Conservation (phyloP, 2,329 filamentous ascomycete genomes). For the Ramularia endophylla region DNA sequence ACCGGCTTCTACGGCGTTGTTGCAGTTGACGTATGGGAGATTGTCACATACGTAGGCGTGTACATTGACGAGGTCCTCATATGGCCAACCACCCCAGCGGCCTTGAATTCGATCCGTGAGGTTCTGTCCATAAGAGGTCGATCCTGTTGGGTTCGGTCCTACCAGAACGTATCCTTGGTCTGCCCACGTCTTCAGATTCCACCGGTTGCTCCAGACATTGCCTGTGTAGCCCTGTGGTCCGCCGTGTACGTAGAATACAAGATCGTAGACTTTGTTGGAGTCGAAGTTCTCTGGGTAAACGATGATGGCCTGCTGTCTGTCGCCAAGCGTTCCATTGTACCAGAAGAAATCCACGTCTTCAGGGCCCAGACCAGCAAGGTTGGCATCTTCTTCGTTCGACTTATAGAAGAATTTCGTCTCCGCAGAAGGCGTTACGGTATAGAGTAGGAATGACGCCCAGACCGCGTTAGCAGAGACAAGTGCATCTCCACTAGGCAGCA, state of each 20-base stretch:
- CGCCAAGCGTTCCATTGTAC: constrained; percentile 24
- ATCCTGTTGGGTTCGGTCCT: constrained; percentile 26
- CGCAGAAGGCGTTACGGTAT: constrained; percentile 13
- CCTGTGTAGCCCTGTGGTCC: constrained; percentile 26
- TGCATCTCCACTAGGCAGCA: constrained; percentile 18
- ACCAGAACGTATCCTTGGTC: constrained; percentile 31
- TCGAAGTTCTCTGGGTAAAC: constrained; percentile 24
- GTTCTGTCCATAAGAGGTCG: constrained; percentile 26
- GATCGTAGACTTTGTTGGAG: constrained; percentile 21
- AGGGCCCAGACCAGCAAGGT: constrained; percentile 20
- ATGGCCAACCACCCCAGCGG: constrained; percentile 20
- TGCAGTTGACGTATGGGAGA: constrained; percentile 20
- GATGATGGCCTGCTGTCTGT: constrained; percentile 20
- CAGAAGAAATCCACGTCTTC: constrained; percentile 17
- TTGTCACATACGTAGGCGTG: constrained; percentile 18
- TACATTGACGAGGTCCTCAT: constrained; percentile 22
- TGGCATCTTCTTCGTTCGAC: constrained; percentile 19
- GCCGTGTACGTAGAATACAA: constrained; percentile 28
- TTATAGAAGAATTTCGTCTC: constrained; percentile 20
- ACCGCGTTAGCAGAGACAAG: constrained; percentile 17
- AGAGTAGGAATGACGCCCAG: constrained; percentile 20
- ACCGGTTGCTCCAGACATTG: constrained; percentile 25
- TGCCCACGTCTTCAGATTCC: constrained; percentile 27
- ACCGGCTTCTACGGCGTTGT: constrained; percentile 21
- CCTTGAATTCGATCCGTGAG: constrained; percentile 24